A percentile compares a stretch with the other conserved stretches of the same genome.
Evolutionary conservation across 208 protist genomes (phyloP).

Genomic region (Trypanosoma caninum): DNA sequence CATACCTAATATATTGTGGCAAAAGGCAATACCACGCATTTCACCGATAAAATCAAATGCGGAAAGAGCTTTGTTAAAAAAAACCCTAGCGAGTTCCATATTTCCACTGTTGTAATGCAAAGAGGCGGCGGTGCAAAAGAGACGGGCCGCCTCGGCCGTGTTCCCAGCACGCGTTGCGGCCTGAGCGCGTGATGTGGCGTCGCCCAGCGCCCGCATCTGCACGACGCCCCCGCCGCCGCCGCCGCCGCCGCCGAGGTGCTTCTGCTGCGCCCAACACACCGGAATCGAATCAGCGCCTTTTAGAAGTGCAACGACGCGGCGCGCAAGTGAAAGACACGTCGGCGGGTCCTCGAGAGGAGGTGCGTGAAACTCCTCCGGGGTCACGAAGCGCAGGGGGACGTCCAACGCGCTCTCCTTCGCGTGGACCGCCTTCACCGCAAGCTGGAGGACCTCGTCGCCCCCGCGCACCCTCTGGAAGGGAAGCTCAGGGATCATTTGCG

Average conservation of each 20-base stretch:
- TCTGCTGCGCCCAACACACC: constrained; percentile 31
- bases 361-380: constrained; percentile 66
- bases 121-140: constrained; percentile 52
- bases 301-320: constrained; percentile 63
- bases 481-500: constrained; percentile 49
- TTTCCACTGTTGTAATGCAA: constrained; percentile 86
- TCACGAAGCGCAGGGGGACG: constrained; percentile 71
- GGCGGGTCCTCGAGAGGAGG: constrained; percentile 70
- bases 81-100: constrained; percentile 50
- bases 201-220: constrained; percentile 43
- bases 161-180: constrained; percentile 54
- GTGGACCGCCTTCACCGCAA: constrained; percentile 43
- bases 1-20: constrained; percentile 85
- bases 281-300: constrained; percentile 62
- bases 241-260: constrained; percentile 1
- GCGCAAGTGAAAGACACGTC: constrained; percentile 45
- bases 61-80: constrained; percentile 48
- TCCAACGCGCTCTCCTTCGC: constrained; percentile 65
- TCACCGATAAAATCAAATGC: constrained; percentile 56
- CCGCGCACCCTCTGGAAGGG: constrained; percentile 50
- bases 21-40: constrained; percentile 60
- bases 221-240: constrained; percentile 15
- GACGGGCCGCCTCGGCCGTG: constrained; percentile 39
- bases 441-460: constrained; percentile 46
- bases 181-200: constrained; percentile 63